Percentiles rank a stretch among this genome's conserved stretches.
Conservation (phyloP, 2,329 filamentous ascomycete genomes). For the Fusarium armeniacum region DNA sequence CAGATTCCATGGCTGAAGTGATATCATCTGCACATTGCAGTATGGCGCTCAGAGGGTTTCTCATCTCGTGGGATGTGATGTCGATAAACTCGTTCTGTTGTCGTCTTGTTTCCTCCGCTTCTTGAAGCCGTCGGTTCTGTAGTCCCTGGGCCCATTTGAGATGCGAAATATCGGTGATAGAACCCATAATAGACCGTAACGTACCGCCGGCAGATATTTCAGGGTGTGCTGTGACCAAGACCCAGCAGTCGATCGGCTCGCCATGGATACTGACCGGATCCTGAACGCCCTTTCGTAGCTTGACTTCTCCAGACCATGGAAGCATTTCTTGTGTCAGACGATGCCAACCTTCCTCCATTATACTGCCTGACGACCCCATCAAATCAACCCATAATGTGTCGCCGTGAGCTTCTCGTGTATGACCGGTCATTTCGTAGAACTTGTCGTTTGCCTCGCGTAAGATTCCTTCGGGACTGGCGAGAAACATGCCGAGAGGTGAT, state of each 20-base stretch:
- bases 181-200: constrained; percentile 57
- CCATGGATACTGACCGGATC: constrained; percentile 40
- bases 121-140: constrained; percentile 54
- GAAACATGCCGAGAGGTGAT: constrained; percentile 57
- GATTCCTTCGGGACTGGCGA: constrained; percentile 57
- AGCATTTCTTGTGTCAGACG: constrained; percentile 53
- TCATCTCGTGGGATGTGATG: constrained; percentile 77
- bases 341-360: constrained; percentile 57
- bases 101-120: constrained; percentile 57
- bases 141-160: constrained; percentile 60
- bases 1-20: constrained; percentile 57
- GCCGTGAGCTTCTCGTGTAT: constrained; percentile 54
- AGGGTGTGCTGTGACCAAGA: constrained; percentile 56
- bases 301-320: constrained; percentile 59
- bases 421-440: constrained; percentile 63
- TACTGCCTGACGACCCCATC: constrained; percentile 54
- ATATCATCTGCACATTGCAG: constrained; percentile 80
- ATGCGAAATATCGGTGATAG: constrained; percentile 61
- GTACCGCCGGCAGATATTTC: constrained; percentile 54
- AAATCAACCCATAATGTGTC: constrained; percentile 60
- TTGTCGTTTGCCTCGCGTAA: constrained; percentile 61
- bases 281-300: constrained; percentile 53
- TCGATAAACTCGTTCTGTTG: constrained; percentile 78
- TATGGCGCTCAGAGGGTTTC: constrained; percentile 78
- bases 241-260: constrained; percentile 61